A percentile compares a stretch with the other conserved stretches of the same genome.
These are phyloP conservation scores for Fusarium poae DNA, from an alignment of 2,329 filamentous ascomycete genomes.

Conservation along the genomic window DNA sequence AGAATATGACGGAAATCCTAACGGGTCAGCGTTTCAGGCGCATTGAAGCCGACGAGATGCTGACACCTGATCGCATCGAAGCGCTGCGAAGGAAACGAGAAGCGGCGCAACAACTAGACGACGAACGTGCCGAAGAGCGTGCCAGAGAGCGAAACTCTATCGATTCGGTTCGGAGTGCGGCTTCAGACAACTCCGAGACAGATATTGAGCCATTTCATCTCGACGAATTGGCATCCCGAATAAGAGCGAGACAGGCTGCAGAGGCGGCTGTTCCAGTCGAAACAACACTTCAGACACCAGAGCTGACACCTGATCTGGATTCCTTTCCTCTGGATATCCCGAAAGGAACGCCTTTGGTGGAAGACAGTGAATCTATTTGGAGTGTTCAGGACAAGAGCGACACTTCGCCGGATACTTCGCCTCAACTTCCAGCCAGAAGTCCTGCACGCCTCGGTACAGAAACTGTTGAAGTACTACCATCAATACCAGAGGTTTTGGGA, in stretches of 20 bases:
- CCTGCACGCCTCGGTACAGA: slow-evolving; percentile 34
- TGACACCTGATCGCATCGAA: slow-evolving; percentile 66
- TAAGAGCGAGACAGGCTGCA: slow-evolving; percentile 54
- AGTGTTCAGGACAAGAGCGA: slow-evolving; percentile 18
- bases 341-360: slow-evolving; percentile 3
- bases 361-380: slow-evolving; percentile 15
- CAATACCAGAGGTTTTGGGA: slow-evolving; percentile 46
- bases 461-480: slow-evolving; percentile 33
- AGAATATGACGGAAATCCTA: slow-evolving; percentile 70
- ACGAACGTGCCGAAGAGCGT: slow-evolving; percentile 19
- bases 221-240: slow-evolving; percentile 60
- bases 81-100: slow-evolving; percentile 57
- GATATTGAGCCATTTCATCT: slow-evolving; percentile 65
- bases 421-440: slow-evolving; percentile 43
- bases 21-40: slow-evolving; percentile 66
- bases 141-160: slow-evolving; percentile 38
- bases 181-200: slow-evolving; percentile 51
- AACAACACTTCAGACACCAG: slow-evolving; percentile 19
- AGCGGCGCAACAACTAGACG: slow-evolving; percentile 43
- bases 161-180: slow-evolving; percentile 44
- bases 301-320: slow-evolving; percentile 33
- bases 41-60: slow-evolving; percentile 70
- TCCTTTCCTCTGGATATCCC: slow-evolving; percentile 48
- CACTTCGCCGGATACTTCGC: slow-evolving; percentile 2
- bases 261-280: slow-evolving; percentile 18